Conservation (phyloP, 768 basidiomycete genomes). For the Coprinopsis strossmayeri region DNA sequence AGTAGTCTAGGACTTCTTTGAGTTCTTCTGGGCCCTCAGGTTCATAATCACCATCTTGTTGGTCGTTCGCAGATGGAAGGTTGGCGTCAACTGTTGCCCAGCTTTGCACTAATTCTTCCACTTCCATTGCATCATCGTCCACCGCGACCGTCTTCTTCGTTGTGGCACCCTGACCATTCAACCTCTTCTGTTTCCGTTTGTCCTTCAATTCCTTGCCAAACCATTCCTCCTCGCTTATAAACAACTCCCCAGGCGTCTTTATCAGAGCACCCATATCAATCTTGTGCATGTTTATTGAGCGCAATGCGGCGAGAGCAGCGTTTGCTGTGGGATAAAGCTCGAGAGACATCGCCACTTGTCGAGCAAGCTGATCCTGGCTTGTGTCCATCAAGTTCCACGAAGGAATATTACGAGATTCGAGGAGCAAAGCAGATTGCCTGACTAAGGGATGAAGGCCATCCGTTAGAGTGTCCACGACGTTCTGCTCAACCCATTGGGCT, state of each 20-base stretch:
- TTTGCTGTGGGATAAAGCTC: slow-evolving; percentile 36
- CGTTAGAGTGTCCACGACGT: slow-evolving; percentile 41
- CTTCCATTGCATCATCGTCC: slow-evolving; percentile 11
- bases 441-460: slow-evolving; percentile 40
- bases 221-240: slow-evolving; percentile 47
- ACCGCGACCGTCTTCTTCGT: background rate
- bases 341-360: slow-evolving; percentile 34
- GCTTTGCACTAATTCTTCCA: slow-evolving; percentile 19
- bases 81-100: slow-evolving; percentile 24
- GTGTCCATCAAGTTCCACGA: too few relatives aligned
- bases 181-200: slow-evolving; percentile 17
- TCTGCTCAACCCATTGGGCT: slow-evolving; percentile 33
- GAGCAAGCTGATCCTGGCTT: too few relatives aligned
- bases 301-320: slow-evolving; percentile 31
- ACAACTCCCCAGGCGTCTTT: slow-evolving; percentile 39
- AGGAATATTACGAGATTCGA: background rate
- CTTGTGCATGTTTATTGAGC: slow-evolving; percentile 38
- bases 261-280: slow-evolving; percentile 50
- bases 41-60: slow-evolving; percentile 20
- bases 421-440: slow-evolving; percentile 28
- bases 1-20: slow-evolving; percentile 50
- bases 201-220: slow-evolving; percentile 36
- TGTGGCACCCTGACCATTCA: slow-evolving; percentile 6
- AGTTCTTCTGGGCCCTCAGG: slow-evolving; percentile 43
- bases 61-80: slow-evolving; percentile 5